A percentile compares a stretch with the other conserved stretches of the same genome.
phyloP scores from a whole-genome alignment of 2,329 filamentous ascomycete species.

The Shiraia sp. region DNA sequence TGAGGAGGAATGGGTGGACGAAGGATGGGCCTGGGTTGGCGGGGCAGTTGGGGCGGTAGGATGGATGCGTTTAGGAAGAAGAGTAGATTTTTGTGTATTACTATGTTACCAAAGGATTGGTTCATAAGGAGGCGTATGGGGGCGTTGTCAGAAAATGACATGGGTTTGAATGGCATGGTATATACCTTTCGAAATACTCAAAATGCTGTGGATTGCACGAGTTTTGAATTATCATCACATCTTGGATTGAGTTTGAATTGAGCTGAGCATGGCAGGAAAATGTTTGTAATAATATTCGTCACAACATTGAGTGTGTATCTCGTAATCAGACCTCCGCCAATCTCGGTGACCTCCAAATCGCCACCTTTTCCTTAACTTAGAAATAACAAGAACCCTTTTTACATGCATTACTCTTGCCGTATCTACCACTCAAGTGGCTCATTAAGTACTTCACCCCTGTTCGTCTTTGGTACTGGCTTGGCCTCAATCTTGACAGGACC shows the following conservation, averaged over 20 bases:
- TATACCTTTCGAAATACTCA: constrained; percentile 1
- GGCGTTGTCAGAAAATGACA: constrained; percentile 5
- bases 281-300: too few relatives aligned
- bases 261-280: background rate
- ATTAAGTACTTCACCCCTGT: constrained; percentile 78
- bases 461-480: constrained; percentile 80
- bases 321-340: too few relatives aligned
- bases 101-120: constrained; percentile 1
- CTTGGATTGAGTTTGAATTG: background rate
- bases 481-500: constrained; percentile 67
- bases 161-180: constrained; percentile 16
- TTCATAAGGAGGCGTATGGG: constrained; percentile 9
- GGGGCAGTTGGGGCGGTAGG: constrained; percentile 22
- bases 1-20: constrained; percentile 83
- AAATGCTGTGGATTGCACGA: constrained; percentile 6
- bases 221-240: too few relatives aligned
- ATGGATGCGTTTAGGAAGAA: background rate
- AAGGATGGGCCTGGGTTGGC: constrained; percentile 64
- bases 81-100: background rate
- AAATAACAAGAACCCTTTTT: background rate
- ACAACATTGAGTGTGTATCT: too few relatives aligned
- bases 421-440: constrained; percentile 87
- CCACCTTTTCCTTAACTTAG: background rate
- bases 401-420: background rate
- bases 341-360: background rate